Evolutionary conservation across 1,284 basidiomycete species (phyloP).

Genomic region (Mycocalia duriaeana): DNA sequence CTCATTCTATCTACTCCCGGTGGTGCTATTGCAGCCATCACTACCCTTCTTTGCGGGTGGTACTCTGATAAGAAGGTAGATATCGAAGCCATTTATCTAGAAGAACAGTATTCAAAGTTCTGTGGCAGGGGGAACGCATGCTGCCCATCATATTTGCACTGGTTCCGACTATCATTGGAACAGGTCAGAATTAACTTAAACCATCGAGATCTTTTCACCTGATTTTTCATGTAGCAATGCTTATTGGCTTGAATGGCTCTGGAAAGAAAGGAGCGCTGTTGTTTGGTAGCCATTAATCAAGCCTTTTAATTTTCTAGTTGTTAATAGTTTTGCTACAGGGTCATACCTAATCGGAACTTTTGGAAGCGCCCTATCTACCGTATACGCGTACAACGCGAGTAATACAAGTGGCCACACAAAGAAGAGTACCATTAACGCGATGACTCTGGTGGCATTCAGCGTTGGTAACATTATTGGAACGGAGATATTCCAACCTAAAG

Average conservation of each 20-base stretch:
- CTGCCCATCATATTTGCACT: conserved; percentile 57
- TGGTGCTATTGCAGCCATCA: conserved; percentile 46
- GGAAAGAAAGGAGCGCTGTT: conserved; percentile 49
- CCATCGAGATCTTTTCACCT: not conserved
- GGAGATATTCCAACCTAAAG: conserved; percentile 58
- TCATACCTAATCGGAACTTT: conserved; percentile 56
- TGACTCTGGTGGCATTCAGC: conserved; percentile 55
- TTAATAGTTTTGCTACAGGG: conserved; percentile 23
- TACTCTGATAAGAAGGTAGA: conserved; percentile 58
- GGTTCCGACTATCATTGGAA: conserved; percentile 58
- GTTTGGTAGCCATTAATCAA: conserved; percentile 39
- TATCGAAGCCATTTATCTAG: not conserved
- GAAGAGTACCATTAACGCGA: conserved; percentile 60
- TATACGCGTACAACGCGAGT: conserved; percentile 65
- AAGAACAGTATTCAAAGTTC: not conserved
- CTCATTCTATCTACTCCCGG: conserved; percentile 58
- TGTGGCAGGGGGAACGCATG: conserved; percentile 52
- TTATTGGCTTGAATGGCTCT: conserved; percentile 51
- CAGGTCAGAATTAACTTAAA: conserved; percentile 27
- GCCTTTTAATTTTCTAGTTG: not conserved
- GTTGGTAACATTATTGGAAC: conserved; percentile 58
- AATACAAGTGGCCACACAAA: conserved; percentile 68
- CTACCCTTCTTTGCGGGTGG: conserved; percentile 53
- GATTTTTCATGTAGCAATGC: conserved; percentile 33
- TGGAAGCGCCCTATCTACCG: conserved; percentile 53